Base-by-base conservation (phyloP, 495 filamentous ascomycete species). In the Aspergillus bridgeri region DNA sequence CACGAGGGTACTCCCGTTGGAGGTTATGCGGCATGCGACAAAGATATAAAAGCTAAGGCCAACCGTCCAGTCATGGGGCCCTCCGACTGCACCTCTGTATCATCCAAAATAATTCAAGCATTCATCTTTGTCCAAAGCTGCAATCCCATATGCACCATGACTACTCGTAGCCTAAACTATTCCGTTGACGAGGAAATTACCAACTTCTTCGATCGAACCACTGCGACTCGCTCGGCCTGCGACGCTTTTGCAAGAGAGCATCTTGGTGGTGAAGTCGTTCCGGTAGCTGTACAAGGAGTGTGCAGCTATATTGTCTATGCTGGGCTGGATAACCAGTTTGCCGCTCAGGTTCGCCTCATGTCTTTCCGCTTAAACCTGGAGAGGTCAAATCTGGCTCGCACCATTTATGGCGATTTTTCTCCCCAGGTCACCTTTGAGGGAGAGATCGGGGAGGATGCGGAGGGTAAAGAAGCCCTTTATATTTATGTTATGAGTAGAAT, bases 241-340 rank as follows among this genome's bases (percentile, higher is more conserved):
- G 65, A 76, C 54, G 52, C 48, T 6, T 59, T 18, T 59, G 73
- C 71, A 38, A 67, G 52, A 22, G 64, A 74, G 21, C 66, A 71
- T 52, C 52, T 61, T 48, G 70, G 73, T 17, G 72, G 66, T 17
- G 52, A 62, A 47, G 61, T 75, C 25, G 61, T 66, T 56, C 69
- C 74, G 18, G 67, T 77, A 20, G 56, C 53, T 17, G 60, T 77
- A 20, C 75, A 79, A 58, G 75, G 76, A 17, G 60, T 58, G 18
- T 76, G 75, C 63, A 73, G 71, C 58, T 79, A 79, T 61, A 67
- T 74, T 3, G 70, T 77, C 47, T 77, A 75, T 47, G 71, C 72
- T 21, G 74, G 76, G 42, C 65, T 60, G 20, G 60, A 69, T 20
- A 53, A 54, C 47, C 74, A 74, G 60, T 75, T 64, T 48, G 71